Conservation (phyloP, 176 grass and related monocot genomes). For the Zoysia pacifica region DNA sequence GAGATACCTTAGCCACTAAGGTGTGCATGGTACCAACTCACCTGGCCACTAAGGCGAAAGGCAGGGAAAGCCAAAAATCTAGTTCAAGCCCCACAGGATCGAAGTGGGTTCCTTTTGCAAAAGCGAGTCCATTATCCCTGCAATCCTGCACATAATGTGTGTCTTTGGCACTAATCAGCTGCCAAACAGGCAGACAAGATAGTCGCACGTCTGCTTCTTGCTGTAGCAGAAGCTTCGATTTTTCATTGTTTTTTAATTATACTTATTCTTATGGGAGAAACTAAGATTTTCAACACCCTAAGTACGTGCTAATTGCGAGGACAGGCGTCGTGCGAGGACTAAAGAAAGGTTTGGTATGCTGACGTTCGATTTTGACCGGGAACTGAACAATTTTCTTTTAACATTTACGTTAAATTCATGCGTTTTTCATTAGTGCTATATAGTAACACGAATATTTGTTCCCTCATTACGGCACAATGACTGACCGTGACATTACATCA, state of each 20-base stretch:
- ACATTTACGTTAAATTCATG: not conserved
- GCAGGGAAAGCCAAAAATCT: conserved; percentile 11
- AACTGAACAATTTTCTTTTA: not conserved
- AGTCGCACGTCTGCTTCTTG: not conserved
- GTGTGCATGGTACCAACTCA: conserved; percentile 32
- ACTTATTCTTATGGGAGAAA: not conserved
- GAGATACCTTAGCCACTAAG: conserved; percentile 62
- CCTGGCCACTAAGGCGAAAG: not conserved
- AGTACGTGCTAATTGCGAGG: not conserved
- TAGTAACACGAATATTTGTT: not conserved
- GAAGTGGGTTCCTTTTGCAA: conserved; percentile 41
- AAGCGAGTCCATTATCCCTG: conserved; percentile 38
- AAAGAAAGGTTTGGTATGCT: not conserved
- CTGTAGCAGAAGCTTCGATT: not conserved
- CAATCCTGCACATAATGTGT: conserved; percentile 3
- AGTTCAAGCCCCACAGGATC: conserved; percentile 27
- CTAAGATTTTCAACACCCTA: not conserved
- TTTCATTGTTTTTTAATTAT: not conserved
- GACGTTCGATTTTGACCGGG: not conserved
- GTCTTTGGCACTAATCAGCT: conserved; percentile 37
- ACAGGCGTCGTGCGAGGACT: too few species aligned
- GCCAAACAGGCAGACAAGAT: conserved; percentile 8
- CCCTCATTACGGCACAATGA: not conserved
- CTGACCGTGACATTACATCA: not conserved
- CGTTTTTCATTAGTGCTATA: not conserved